These are phyloP conservation scores for Pseudonitzschia delicatissima DNA, from an alignment of 108 stramenopile species.

Conservation along the genomic window DNA sequence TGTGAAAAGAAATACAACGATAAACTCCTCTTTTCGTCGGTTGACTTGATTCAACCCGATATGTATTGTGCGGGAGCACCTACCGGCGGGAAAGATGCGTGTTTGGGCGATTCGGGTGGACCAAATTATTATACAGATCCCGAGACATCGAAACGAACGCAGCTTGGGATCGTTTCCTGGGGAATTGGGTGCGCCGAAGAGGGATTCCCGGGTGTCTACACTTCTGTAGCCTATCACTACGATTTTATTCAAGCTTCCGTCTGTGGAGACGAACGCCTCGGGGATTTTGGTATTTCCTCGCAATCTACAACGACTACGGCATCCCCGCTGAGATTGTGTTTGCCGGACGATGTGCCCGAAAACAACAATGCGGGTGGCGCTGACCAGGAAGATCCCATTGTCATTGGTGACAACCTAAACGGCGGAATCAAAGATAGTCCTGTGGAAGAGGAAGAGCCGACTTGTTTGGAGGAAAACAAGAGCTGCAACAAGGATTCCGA, in stretches of 20 bases:
- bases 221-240: slow-evolving; percentile 21
- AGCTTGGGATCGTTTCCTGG: slow-evolving; percentile 44
- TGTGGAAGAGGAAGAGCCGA: background rate
- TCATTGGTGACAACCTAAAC: background rate
- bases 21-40: background rate
- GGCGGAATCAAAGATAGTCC: background rate
- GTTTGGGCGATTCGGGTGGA: slow-evolving; percentile 54
- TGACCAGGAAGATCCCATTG: background rate
- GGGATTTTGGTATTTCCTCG: too few relatives aligned
- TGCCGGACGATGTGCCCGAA: background rate
- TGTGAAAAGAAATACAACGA: slow-evolving; percentile 5
- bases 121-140: slow-evolving; percentile 26
- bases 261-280: slow-evolving; percentile 9
- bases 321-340: background rate
- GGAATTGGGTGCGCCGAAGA: slow-evolving; percentile 43
- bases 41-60: slow-evolving; percentile 1
- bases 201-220: slow-evolving; percentile 39
- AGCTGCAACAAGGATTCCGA: background rate
- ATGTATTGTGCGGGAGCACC: slow-evolving; percentile 6
- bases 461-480: background rate
- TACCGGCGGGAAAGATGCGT: slow-evolving; percentile 6
- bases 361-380: background rate
- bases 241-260: slow-evolving; percentile 25
- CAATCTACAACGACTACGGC: too few relatives aligned
- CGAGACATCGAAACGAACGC: background rate